phyloP scores from a whole-genome alignment of 2,329 filamentous ascomycete species.

The Penicillium sp. region DNA sequence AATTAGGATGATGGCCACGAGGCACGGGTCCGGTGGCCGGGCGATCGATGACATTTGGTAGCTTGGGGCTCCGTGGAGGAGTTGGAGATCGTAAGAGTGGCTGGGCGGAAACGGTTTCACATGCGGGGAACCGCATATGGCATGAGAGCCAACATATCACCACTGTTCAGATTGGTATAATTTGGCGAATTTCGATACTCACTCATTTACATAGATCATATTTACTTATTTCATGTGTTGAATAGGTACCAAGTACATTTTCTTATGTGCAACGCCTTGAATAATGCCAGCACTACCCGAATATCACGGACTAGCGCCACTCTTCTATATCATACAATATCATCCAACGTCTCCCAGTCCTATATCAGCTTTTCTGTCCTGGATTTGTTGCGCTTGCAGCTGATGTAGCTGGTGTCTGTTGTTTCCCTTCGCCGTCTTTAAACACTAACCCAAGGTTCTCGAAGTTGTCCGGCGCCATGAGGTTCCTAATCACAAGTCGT shows the following conservation, averaged over 20 bases:
- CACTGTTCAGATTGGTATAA: neutral
- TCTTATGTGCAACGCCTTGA: constrained; percentile 22
- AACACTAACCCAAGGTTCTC: constrained; percentile 82
- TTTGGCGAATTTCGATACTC: neutral
- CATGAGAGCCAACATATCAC: neutral
- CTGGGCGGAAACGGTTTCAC: constrained; percentile 22
- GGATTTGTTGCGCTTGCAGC: neutral
- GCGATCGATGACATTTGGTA: constrained; percentile 47
- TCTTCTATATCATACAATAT: constrained; percentile 18
- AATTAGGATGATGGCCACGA: constrained; percentile 71
- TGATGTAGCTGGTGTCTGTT: constrained; percentile 3
- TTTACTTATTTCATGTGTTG: neutral
- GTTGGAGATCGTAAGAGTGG: constrained; percentile 20
- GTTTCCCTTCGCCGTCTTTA: constrained; percentile 40
- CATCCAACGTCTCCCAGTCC: constrained; percentile 15
- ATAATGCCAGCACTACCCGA: constrained; percentile 16
- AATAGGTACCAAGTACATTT: constrained; percentile 13
- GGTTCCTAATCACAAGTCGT: constrained; percentile 60
- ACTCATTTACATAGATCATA: neutral
- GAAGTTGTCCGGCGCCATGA: constrained; percentile 96
- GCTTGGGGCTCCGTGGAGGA: constrained; percentile 10
- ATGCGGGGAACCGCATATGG: constrained; percentile 17
- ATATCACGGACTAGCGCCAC: constrained; percentile 1
- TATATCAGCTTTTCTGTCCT: constrained; percentile 14
- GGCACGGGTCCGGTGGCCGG: constrained; percentile 54